Percentiles rank a stretch among this genome's conserved stretches.
Evolutionary conservation across 1,284 basidiomycete genomes (phyloP).

Genomic region (Singerocomus rubriflavus): DNA sequence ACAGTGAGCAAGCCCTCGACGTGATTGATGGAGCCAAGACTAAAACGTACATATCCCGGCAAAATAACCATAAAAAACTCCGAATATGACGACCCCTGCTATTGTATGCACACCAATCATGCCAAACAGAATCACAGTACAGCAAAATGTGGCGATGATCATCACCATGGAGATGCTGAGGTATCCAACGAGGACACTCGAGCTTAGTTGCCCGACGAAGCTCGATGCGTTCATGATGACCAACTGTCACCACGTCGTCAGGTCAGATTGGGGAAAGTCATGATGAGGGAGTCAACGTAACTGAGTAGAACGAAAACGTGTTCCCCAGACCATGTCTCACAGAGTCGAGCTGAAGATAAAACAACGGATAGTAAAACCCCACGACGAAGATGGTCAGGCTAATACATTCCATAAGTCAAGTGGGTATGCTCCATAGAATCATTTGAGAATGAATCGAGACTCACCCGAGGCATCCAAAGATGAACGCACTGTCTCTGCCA

Average conservation of each 20-base stretch:
- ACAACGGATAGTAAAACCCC: conserved; percentile 33
- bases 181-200: conserved; percentile 23
- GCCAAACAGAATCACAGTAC: conserved; percentile 28
- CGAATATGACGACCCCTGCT: conserved; percentile 28
- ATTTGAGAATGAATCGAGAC: not conserved
- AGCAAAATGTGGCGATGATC: conserved; percentile 31
- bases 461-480: conserved; percentile 28
- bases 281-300: conserved; percentile 14
- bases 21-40: not conserved
- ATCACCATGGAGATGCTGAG: conserved; percentile 19
- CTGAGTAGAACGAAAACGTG: conserved; percentile 35
- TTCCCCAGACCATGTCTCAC: conserved; percentile 20
- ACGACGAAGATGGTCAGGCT: conserved; percentile 22
- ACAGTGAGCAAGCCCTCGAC: conserved; percentile 1
- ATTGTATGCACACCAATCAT: conserved; percentile 30
- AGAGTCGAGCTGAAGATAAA: conserved; percentile 33
- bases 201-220: conserved; percentile 32
- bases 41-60: conserved; percentile 38
- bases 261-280: not conserved
- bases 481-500: conserved; percentile 24
- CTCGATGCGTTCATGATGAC: conserved; percentile 34
- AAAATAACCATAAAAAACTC: conserved; percentile 38
- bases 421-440: not conserved
- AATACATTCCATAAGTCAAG: not conserved
- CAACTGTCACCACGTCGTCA: conserved; percentile 15